Base-by-base conservation (phyloP, 1,284 basidiomycete genomes). In the Apiotrichum laibachii region DNA sequence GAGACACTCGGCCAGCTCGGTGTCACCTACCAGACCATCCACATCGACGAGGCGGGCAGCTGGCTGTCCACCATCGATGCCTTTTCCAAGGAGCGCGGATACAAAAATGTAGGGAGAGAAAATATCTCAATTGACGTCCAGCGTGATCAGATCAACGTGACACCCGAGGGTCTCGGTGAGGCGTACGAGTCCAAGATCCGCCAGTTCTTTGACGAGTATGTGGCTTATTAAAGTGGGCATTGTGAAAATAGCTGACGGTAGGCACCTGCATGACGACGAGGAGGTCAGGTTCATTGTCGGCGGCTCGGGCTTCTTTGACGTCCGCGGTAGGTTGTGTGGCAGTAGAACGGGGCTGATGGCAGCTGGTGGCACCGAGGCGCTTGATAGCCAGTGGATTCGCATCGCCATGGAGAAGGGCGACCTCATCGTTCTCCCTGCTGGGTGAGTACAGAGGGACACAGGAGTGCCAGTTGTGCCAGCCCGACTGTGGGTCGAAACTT, bases 211-310 rank as follows among this genome's bases (percentile, higher is more conserved):
- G 82, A 86, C 61, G 88, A 90, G 88, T 90, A 65, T 67, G 86
- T 77, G 52, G 26, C 26, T 8, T 0, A 5, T 2, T 42, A 8
- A 3, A 8, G 34, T 40, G n/a, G n/a, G 19, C 22, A 35, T 37
- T 2, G 19, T 22, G 42, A 10, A 10, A 31, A 31, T 16, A 12
- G 40, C 56, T 62, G 35, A 57, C 61, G 10, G 19, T 59, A 90
- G 88, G 70, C 90, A 92, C 68, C 82, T 93, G 79, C 91, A 93
- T 67, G 90, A 93, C 76, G 91, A 93, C 67, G 90, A 93, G 74
- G 91, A 93, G 78, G 92, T 92, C 67, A 82, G 91, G 18, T 95
- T 89, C 72, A 86, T 93, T 64, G 81, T 89, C 44, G 82, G 83
- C 1, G 92, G 91, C 9, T 85, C 84, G 48, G 90, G 90, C 0